A percentile compares a stretch with the other conserved stretches of the same genome.
Conservation (phyloP, 108 stramenopile species). For the Cylindrotheca closterium region DNA sequence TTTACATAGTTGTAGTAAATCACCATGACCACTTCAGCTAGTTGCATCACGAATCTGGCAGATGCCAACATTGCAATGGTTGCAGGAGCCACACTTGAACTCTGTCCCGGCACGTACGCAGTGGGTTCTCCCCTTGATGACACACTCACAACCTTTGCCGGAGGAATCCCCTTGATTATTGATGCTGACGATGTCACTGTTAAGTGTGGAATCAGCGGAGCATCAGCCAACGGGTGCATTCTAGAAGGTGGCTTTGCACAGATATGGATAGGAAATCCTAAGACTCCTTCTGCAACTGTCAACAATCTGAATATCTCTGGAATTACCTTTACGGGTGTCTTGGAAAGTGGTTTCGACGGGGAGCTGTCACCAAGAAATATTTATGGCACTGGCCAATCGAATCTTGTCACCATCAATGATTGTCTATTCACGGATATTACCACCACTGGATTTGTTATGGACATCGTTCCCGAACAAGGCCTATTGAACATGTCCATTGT, state of each 20-base stretch:
- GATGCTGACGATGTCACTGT: neutral
- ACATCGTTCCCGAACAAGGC: neutral
- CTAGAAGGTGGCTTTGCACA: neutral
- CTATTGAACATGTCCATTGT: neutral
- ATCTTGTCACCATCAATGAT: neutral
- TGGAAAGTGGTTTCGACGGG: neutral
- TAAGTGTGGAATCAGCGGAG: neutral
- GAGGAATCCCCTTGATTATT: neutral
- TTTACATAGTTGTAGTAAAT: too few relatives aligned
- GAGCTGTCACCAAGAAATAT: neutral
- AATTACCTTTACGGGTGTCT: neutral
- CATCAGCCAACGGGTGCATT: neutral
- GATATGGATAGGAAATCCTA: neutral
- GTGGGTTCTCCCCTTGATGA: neutral
- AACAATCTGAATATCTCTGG: neutral
- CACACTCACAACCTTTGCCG: neutral
- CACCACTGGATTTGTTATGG: neutral
- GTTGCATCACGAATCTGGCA: neutral
- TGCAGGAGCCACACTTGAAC: neutral
- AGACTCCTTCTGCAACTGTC: neutral
- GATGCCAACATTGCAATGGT: neutral
- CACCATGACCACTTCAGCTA: too few relatives aligned
- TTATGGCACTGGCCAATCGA: neutral
- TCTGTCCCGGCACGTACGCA: too few relatives aligned
- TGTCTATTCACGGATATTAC: neutral